Evolutionary conservation across 2,329 filamentous ascomycete species (phyloP).

Genomic region (Dryadomyces quercivorus): DNA sequence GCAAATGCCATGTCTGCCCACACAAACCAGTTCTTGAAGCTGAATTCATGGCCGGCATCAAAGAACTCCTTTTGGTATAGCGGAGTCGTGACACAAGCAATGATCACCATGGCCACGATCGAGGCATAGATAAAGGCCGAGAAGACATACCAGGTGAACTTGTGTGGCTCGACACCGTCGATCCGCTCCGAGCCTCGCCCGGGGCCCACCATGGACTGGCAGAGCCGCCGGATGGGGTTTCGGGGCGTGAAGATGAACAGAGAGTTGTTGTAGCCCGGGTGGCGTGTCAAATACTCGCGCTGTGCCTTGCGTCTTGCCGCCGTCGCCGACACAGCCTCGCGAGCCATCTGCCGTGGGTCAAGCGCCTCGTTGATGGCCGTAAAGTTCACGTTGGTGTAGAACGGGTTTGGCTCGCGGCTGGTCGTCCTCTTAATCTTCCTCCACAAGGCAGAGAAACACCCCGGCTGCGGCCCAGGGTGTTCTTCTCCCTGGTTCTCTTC

Average conservation of each 20-base stretch:
- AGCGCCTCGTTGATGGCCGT: constrained; percentile 64
- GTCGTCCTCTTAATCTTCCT: constrained; percentile 44
- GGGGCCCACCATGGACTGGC: constrained; percentile 82
- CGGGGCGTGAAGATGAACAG: constrained; percentile 73
- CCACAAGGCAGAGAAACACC: constrained; percentile 49
- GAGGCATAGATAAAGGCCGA: constrained; percentile 88
- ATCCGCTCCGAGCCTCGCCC: constrained; percentile 78
- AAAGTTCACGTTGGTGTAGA: constrained; percentile 67
- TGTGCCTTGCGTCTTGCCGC: constrained; percentile 78
- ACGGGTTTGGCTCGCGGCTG: constrained; percentile 77
- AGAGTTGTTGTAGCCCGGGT: constrained; percentile 87
- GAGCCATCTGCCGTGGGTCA: constrained; percentile 79
- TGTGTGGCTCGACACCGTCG: constrained; percentile 81
- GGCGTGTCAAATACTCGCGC: constrained; percentile 73
- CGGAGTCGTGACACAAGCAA: constrained; percentile 89
- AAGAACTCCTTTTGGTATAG: constrained; percentile 89
- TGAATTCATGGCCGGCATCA: constrained; percentile 40
- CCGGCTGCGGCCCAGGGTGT: constrained; percentile 30
- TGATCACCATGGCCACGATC: constrained; percentile 94
- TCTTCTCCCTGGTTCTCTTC: constrained; percentile 10
- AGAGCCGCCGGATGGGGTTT: constrained; percentile 68
- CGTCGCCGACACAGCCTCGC: constrained; percentile 75
- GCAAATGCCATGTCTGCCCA: constrained; percentile 90
- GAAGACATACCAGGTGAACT: constrained; percentile 82
- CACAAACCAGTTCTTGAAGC: constrained; percentile 76